These are phyloP conservation scores for Xanthoconium stramineum DNA, from an alignment of 768 basidiomycete species.

Conservation along the genomic window DNA sequence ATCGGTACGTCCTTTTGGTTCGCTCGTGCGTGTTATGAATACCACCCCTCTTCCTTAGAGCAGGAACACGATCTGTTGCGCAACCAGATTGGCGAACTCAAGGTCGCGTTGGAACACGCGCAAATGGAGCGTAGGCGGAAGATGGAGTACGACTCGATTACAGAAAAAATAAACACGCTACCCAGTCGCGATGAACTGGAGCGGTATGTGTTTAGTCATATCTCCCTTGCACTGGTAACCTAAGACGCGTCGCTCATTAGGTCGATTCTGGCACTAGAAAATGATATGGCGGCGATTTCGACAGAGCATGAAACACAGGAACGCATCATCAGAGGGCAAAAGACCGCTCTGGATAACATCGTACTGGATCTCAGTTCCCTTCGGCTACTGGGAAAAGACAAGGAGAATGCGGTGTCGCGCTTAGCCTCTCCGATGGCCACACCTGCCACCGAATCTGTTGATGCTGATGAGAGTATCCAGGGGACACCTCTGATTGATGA, in stretches of 20 bases:
- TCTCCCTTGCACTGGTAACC: background rate
- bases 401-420: constrained; percentile 43
- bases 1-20: constrained; percentile 53
- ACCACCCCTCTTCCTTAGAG: constrained; percentile 38
- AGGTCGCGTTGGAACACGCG: constrained; percentile 71
- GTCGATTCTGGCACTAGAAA: constrained; percentile 65
- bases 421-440: constrained; percentile 42
- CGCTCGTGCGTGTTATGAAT: too few species aligned
- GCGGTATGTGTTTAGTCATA: constrained; percentile 50
- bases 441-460: constrained; percentile 43
- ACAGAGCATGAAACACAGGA: constrained; percentile 73
- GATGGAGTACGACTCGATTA: constrained; percentile 82
- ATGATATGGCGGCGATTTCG: constrained; percentile 72
- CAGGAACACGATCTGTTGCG: constrained; percentile 65
- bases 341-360: constrained; percentile 62
- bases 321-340: constrained; percentile 64
- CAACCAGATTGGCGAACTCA: constrained; percentile 75
- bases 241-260: constrained; percentile 35
- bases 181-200: constrained; percentile 76
- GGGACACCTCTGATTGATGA: constrained; percentile 24
- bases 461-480: constrained; percentile 24
- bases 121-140: constrained; percentile 73
- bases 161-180: constrained; percentile 78
- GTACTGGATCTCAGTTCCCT: constrained; percentile 59
- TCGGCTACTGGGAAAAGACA: constrained; percentile 67